Base-by-base conservation (phyloP, 306 rosid genomes). In the Prunus padus region DNA sequence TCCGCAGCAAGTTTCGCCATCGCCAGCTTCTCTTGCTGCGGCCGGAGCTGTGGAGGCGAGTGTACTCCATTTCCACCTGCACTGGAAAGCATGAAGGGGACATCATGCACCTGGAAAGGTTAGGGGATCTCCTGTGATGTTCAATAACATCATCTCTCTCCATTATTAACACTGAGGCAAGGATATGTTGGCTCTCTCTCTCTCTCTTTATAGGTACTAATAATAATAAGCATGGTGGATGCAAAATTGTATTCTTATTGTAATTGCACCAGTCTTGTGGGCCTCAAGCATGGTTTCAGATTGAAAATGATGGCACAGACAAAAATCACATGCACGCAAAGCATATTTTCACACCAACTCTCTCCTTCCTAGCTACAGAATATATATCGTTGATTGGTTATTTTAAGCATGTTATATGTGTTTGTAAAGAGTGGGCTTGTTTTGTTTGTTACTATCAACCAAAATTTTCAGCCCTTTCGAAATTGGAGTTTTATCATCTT, bases 1-100 rank as follows among this genome's bases (percentile, higher is more conserved):
- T 87, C 77, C 86, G 78, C 0, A 93, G 82, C 9, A 89, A 72
- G 71, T 86, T 84, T 59, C 86, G 82, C 95, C 90, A 90, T 15
- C 77, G 62, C 80, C 80, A 51, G 56, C 84, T 66, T 30, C 85
- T 60, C 59, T 62, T 83, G 37, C 20, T 74, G 25, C 76, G 69
- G 12, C 18, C 13, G 37, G 42, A 50, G 72, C 37, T 73, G 72
- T 81, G 72, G 77, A 91, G 78, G 76, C 87, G 78, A 16, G 89
- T 75, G 89, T 89, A 91, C 37, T 82, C 88, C 28, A 65, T 65
- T 52, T 88, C 90, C 33, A 81, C 83, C 11, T 76, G 80, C 42
- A 78, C 61, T 5, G 85, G 81, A 33, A 91, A 84, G 82, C 93
- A 89, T 20, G 92, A 68, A 4, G 96, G 85, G 5, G 89, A 84